Conservation (phyloP, 805 yeast genomes). For the Spathaspora girioi region DNA sequence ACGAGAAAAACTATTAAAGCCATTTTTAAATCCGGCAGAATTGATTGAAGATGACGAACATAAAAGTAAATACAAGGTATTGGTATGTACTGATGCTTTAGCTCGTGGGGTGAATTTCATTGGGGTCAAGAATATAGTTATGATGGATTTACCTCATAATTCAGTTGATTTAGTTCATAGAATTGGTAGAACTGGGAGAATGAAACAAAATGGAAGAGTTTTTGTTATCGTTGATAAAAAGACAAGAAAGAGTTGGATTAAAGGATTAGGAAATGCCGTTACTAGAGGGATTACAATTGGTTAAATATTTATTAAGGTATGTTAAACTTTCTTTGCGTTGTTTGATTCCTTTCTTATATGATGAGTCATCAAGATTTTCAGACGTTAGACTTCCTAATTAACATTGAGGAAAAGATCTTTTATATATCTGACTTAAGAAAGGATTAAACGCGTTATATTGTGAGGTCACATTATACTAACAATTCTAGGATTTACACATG, state of each 20-base stretch:
- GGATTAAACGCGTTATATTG: neutral
- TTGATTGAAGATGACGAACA: constrained; percentile 29
- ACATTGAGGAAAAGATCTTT: constrained; percentile 31
- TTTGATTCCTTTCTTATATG: constrained; percentile 15
- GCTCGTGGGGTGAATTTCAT: constrained; percentile 89
- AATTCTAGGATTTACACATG: neutral
- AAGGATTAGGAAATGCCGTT: constrained; percentile 70
- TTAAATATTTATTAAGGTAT: constrained; percentile 8
- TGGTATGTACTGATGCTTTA: constrained; percentile 83
- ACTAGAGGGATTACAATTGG: constrained; percentile 44
- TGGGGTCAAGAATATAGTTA: constrained; percentile 73
- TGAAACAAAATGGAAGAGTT: constrained; percentile 86
- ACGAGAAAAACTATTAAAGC: constrained; percentile 52
- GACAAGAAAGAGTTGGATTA: constrained; percentile 68
- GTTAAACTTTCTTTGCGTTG: no score
- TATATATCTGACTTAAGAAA: constrained; percentile 1
- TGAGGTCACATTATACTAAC: neutral
- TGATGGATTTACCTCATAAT: constrained; percentile 82
- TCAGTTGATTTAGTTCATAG: constrained; percentile 87
- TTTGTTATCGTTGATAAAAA: constrained; percentile 66
- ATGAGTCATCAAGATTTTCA: constrained; percentile 31
- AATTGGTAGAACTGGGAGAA: constrained; percentile 91
- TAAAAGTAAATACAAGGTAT: constrained; percentile 50
- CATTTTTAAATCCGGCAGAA: constrained; percentile 56
- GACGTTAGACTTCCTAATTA: constrained; percentile 42